Evolutionary conservation across 2,329 filamentous ascomycete species (phyloP).

Genomic region (Sarocladium oryzae): DNA sequence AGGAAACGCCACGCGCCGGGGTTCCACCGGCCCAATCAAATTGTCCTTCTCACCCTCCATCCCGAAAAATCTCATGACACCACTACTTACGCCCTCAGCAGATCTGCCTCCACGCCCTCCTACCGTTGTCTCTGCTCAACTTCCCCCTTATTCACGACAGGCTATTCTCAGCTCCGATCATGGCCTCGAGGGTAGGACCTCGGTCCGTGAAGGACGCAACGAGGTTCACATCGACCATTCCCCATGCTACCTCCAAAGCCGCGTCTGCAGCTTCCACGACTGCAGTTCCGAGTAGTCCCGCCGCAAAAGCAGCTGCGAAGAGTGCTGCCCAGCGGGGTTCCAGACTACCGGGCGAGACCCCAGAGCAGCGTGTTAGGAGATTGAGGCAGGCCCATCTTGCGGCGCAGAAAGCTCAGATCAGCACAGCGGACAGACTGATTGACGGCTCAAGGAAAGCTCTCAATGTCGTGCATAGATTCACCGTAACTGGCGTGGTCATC

Average conservation of each 20-base stretch:
- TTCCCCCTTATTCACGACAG: not conserved
- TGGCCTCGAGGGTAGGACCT: conserved; percentile 42
- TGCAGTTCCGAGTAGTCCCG: conserved; percentile 11
- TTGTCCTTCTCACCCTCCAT: conserved; percentile 20
- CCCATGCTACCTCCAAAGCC: conserved; percentile 60
- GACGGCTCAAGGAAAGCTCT: conserved; percentile 42
- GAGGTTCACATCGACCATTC: conserved; percentile 51
- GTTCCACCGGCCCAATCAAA: conserved; percentile 31
- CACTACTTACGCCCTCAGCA: conserved; percentile 9
- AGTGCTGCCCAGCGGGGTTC: conserved; percentile 19
- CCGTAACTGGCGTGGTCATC: conserved; percentile 46
- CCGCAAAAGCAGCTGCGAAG: conserved; percentile 13
- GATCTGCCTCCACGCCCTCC: conserved; percentile 11
- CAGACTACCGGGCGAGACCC: conserved; percentile 46
- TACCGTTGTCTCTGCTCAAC: not conserved
- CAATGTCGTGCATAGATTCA: conserved; percentile 50
- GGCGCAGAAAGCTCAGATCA: conserved; percentile 54
- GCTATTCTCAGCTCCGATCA: conserved; percentile 14
- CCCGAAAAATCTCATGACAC: conserved; percentile 32
- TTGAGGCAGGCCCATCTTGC: conserved; percentile 61
- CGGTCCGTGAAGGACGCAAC: conserved; percentile 75
- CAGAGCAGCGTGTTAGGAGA: conserved; percentile 62
- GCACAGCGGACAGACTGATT: conserved; percentile 44
- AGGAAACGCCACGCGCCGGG: conserved; percentile 19
- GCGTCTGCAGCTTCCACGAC: conserved; percentile 26